Evolutionary conservation across 2,329 filamentous ascomycete species (phyloP), one percentile per base, ranked within the genome.

Genomic region (Eurotiales sp.): DNA sequence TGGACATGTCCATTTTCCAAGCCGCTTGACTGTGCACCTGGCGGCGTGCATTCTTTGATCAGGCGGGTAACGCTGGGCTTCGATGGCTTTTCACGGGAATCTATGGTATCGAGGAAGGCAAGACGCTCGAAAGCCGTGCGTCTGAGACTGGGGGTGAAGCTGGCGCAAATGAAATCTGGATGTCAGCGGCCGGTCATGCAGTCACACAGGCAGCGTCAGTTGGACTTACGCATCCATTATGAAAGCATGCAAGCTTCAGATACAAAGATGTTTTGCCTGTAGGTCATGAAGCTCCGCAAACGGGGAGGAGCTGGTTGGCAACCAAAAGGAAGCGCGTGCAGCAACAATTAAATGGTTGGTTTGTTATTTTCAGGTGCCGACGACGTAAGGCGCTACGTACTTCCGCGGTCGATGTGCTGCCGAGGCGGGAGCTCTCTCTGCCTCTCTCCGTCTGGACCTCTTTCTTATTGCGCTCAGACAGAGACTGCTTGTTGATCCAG

Each of bases 41-140:
- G 46, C 11, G 39, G 29, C 19, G 21, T 22, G 22, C 47, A 50
- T 37, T 50, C 47, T 12, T 43, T 50, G 40, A 50, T 50, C 15
- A 50, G 34, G n/a, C 29, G 29, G 17, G n/a, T 19, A 27, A 50
- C 15, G 22, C 47, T 50, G 15, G 29, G 47, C 21, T 50, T 50
- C 5, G 47, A 43, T 10, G 47, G 15, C n/a, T 27, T 50, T 15
- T 50, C 47, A 11, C 43, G 47, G 39, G 47, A 19, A 11, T 29
- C 27, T n/a, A 71, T 64, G 27, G 72, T 70, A 50, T 49, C 45
- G 19, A 76, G 59, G 6, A 61, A 60, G 27, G 72, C 72, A 39
- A 76, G 68, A 56, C 70, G 74, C 57, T 71, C 64, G 56, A 75
- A 68, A 32, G 73, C 73, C 37, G 69, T 65, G 51, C 68, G 64